Base-by-base conservation (phyloP, 441 rosid species). In the Euphorbia celastroides region DNA sequence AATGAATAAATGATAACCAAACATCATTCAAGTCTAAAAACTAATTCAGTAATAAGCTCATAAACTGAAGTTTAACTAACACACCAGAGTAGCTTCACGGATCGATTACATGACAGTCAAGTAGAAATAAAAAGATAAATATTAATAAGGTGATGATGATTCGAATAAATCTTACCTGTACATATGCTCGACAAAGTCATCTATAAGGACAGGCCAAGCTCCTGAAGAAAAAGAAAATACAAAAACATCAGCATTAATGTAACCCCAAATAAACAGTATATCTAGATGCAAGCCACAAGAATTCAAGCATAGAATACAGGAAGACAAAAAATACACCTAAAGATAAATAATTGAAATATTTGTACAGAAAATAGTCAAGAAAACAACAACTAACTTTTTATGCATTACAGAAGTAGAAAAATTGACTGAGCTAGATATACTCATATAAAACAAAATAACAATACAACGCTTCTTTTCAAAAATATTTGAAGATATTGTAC, bases 201-300 rank as follows among this genome's bases (percentile, higher is more conserved):
- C 99, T 28, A 94, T 86, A 32, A 94, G 79, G 54, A 94, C 96
- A 73, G 99, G 98, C 99, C 99, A 94, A 31, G 98, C 99, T 77
- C 99, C 99, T 94, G 83, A 8, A 7, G 5, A 16, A 60, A 66
- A 68, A 64, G 41, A 48, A 27, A 74, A 70, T 48, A 23, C 34
- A 48, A 19, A 64, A 17, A 56, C 57, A 19, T 72, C 38, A 60
- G 56, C 52, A 64, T 31, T 58, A 56, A 31, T 36, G 23, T 58
- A 38, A 17, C 22, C 42, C 46, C 26, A 17, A 13, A 63, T n/a
- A 11, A 19, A 63, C 5, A 5, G 57, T 32, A 48, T 30, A n/a
- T 48, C 19, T 28, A 11, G 13, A 27, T 46, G 34, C 38, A 48
- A 1, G 30, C 31, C 46, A 32, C 22, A 9, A 25, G 60, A 65